These are phyloP conservation scores for Cyclotella distinguenda DNA, from an alignment of 108 stramenopile species.

Conservation along the genomic window DNA sequence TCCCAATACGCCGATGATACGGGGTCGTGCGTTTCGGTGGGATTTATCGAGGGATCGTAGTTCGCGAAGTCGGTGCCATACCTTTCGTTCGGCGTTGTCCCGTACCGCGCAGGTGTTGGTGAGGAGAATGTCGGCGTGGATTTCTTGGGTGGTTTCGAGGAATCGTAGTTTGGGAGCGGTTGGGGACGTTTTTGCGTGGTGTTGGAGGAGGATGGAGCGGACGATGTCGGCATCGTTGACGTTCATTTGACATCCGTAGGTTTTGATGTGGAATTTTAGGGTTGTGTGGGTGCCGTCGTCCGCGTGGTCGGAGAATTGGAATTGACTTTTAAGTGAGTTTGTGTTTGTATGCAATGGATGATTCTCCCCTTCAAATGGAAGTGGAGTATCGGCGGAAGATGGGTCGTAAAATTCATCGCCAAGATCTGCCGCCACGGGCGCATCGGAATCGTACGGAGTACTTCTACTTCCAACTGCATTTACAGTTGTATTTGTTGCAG, in stretches of 20 bases:
- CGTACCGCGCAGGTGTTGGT: conserved; percentile 99
- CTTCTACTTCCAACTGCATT: not conserved
- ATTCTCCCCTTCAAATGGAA: conserved; percentile 23
- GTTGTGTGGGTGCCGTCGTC: conserved; percentile 16
- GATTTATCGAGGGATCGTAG: conserved; percentile 41
- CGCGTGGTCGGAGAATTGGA: not conserved
- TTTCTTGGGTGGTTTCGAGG: conserved; percentile 39
- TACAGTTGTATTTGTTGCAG: not conserved
- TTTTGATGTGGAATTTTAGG: conserved; percentile 89
- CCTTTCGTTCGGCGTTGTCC: conserved; percentile 96
- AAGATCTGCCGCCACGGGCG: conserved; percentile 24
- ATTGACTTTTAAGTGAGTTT: not conserved
- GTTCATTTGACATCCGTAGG: conserved; percentile 99
- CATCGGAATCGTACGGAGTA: not conserved
- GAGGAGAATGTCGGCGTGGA: conserved; percentile 81
- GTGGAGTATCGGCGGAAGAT: conserved; percentile 21
- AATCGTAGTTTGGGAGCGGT: conserved; percentile 25
- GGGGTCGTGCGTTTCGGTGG: no score
- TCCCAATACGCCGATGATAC: conserved; percentile 94
- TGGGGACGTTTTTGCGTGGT: not conserved
- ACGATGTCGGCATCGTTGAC: conserved; percentile 96
- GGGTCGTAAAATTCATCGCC: conserved; percentile 37
- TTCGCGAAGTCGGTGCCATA: conserved; percentile 85
- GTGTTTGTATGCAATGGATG: not conserved
- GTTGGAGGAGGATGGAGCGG: conserved; percentile 67